phyloP scores from a whole-genome alignment of 2,329 filamentous ascomycete species.

The Juglanconis sp. region DNA sequence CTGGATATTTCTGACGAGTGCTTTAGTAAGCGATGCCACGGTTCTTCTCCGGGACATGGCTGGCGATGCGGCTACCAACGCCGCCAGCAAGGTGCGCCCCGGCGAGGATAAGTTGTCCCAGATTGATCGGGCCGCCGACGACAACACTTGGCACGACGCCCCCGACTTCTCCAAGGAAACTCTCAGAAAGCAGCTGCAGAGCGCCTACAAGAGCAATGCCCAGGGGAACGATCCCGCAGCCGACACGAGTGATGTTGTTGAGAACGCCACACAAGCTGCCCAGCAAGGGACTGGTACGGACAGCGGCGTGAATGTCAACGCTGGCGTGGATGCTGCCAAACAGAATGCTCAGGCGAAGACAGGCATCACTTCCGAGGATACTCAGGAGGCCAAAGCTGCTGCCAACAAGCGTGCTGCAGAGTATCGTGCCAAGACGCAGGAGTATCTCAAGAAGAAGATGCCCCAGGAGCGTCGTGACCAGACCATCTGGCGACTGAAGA shows the following conservation, averaged over 20 bases:
- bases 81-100: constrained; percentile 72
- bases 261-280: constrained; percentile 54
- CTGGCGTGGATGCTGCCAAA: constrained; percentile 42
- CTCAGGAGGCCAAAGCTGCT: constrained; percentile 46
- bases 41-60: constrained; percentile 85
- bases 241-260: constrained; percentile 59
- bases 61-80: constrained; percentile 80
- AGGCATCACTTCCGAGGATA: constrained; percentile 64
- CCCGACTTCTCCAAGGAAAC: constrained; percentile 71
- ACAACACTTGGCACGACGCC: constrained; percentile 90
- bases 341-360: constrained; percentile 52
- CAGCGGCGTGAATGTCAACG: constrained; percentile 45
- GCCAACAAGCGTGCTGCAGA: constrained; percentile 37
- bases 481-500: constrained; percentile 87
- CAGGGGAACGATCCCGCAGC: constrained; percentile 47
- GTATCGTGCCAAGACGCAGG: constrained; percentile 47
- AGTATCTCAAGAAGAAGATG: constrained; percentile 83
- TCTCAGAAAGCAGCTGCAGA: constrained; percentile 66
- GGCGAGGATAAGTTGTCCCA: constrained; percentile 71
- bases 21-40: constrained; percentile 69
- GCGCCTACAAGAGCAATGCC: constrained; percentile 44
- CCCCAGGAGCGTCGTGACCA: constrained; percentile 91
- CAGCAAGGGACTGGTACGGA: constrained; percentile 34
- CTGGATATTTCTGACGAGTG: not conserved
- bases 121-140: constrained; percentile 79